A percentile compares a stretch with the other conserved stretches of the same genome.
Evolutionary conservation across 2,329 filamentous ascomycete genomes (phyloP).

Genomic region (Alternaria triticina): DNA sequence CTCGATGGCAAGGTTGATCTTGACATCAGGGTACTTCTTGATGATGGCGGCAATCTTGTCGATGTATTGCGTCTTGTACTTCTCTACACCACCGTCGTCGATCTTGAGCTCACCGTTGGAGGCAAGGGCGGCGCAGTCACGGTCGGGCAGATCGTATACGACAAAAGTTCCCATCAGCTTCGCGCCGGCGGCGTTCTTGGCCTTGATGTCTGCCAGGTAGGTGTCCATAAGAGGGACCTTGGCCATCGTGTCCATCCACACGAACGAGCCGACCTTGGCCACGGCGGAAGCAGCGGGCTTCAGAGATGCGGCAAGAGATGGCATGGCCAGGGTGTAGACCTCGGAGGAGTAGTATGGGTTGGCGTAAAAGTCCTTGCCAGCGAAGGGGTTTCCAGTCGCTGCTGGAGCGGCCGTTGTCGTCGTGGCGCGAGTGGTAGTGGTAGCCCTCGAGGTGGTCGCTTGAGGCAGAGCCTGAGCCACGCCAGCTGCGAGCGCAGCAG

Average conservation of each 20-base stretch:
- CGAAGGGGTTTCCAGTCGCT: slow-evolving; percentile 57
- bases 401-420: slow-evolving; percentile 17
- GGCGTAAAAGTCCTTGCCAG: slow-evolving; percentile 57
- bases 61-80: slow-evolving; percentile 60
- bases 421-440: slow-evolving; percentile 15
- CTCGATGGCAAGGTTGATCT: slow-evolving; percentile 59
- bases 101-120: slow-evolving; percentile 68
- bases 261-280: slow-evolving; percentile 59
- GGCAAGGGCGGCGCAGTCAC: slow-evolving; percentile 68
- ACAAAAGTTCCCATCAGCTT: slow-evolving; percentile 61
- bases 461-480: slow-evolving; percentile 29
- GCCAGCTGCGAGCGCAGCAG: slow-evolving; percentile 31
- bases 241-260: slow-evolving; percentile 59
- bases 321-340: slow-evolving; percentile 63
- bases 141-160: slow-evolving; percentile 68
- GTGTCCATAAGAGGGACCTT: slow-evolving; percentile 59
- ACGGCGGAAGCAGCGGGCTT: slow-evolving; percentile 58
- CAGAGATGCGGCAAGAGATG: slow-evolving; percentile 63
- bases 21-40: slow-evolving; percentile 60
- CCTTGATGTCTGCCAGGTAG: slow-evolving; percentile 56
- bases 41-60: slow-evolving; percentile 61
- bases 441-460: slow-evolving; percentile 17
- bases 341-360: slow-evolving; percentile 63
- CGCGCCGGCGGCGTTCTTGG: slow-evolving; percentile 57
- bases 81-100: slow-evolving; percentile 57